Evolutionary conservation across 768 basidiomycete species (phyloP).

Genomic region (Clathrus columnatus): DNA sequence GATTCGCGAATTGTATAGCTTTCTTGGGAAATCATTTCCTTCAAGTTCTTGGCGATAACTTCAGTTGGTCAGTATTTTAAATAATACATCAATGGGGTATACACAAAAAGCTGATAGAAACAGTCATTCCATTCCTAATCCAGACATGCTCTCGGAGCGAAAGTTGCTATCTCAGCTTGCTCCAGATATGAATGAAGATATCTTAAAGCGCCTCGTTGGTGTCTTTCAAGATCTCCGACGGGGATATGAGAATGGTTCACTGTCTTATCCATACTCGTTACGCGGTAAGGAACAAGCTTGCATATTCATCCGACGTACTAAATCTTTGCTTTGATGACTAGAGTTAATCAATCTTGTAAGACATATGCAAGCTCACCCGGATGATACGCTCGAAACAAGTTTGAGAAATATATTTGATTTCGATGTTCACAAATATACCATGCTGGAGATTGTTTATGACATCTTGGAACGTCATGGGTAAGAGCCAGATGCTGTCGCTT

Average conservation of each 20-base stretch:
- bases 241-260: constrained; percentile 46
- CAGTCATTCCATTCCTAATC: constrained; percentile 56
- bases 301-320: background rate
- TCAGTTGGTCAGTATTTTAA: constrained; percentile 31
- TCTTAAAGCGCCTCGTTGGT: constrained; percentile 47
- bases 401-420: constrained; percentile 64
- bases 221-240: constrained; percentile 56
- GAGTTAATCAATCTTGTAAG: constrained; percentile 59
- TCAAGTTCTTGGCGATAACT: constrained; percentile 63
- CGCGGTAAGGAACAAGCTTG: constrained; percentile 34
- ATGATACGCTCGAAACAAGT: constrained; percentile 47
- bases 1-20: constrained; percentile 27
- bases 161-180: constrained; percentile 52
- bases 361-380: constrained; percentile 53
- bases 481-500: constrained; percentile 9
- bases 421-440: constrained; percentile 58
- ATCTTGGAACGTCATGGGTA: constrained; percentile 57
- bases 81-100: background rate
- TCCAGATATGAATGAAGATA: constrained; percentile 46
- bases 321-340: constrained; percentile 18
- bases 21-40: constrained; percentile 69
- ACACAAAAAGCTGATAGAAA: background rate
- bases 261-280: constrained; percentile 62
- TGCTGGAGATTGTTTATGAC: constrained; percentile 48
- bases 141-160: constrained; percentile 56